Evolutionary conservation across 1,139 yeast species (phyloP).

Genomic region (Schizosaccharomyces versatilis): DNA sequence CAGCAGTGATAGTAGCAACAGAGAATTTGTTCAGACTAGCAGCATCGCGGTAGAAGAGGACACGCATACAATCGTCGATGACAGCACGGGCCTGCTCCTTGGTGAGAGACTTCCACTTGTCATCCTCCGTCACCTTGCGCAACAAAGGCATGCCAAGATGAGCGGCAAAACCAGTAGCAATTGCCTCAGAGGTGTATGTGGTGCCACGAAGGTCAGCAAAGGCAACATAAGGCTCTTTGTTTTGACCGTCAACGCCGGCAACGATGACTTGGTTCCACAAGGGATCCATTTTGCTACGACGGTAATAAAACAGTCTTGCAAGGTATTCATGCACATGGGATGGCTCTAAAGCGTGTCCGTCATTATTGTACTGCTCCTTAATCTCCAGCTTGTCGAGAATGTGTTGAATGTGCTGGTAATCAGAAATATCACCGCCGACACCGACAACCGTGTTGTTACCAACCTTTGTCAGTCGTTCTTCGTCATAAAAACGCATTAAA

Average conservation of each 20-base stretch:
- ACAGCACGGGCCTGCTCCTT: constrained; percentile 57
- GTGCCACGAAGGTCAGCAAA: constrained; percentile 81
- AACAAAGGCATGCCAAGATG: constrained; percentile 82
- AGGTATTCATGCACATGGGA: constrained; percentile 75
- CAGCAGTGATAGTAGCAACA: constrained; percentile 48
- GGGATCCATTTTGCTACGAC: constrained; percentile 87
- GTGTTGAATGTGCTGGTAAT: constrained; percentile 64
- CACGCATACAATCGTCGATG: constrained; percentile 75
- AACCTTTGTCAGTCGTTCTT: constrained; percentile 63
- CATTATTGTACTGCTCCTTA: constrained; percentile 61
- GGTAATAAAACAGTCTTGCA: constrained; percentile 58
- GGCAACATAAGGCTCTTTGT: constrained; percentile 36
- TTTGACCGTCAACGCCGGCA: constrained; percentile 27
- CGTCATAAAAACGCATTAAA: constrained; percentile 59
- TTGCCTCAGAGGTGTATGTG: constrained; percentile 63
- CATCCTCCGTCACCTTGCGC: constrained; percentile 66
- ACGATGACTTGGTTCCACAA: constrained; percentile 87
- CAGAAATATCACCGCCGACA: constrained; percentile 83
- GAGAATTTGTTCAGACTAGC: constrained; percentile 73
- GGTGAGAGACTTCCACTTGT: constrained; percentile 41
- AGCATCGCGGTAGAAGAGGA: constrained; percentile 87
- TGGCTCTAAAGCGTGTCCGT: constrained; percentile 58
- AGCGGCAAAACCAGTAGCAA: constrained; percentile 94
- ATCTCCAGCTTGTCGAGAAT: constrained; percentile 55
- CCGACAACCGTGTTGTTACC: constrained; percentile 82